Percentiles rank a stretch among this genome's conserved stretches.
These are phyloP conservation scores for Arachnopeziza araneosa DNA, from an alignment of 2,329 filamentous ascomycete genomes.

Conservation along the genomic window DNA sequence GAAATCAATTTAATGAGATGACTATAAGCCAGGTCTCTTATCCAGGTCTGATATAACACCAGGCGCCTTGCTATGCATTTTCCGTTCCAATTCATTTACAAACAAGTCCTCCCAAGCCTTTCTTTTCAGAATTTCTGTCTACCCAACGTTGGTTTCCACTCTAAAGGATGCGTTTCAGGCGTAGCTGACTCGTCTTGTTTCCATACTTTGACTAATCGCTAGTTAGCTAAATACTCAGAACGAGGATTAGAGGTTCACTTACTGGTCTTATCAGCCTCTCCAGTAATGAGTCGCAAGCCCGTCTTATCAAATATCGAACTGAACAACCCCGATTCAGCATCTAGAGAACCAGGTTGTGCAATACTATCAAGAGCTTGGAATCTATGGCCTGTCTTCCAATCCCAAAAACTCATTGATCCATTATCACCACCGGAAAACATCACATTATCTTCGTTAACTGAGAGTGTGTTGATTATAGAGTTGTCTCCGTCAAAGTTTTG, in stretches of 20 bases:
- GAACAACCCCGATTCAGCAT: conserved; percentile 94
- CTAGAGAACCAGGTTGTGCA: conserved; percentile 87
- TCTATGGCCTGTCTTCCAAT: conserved; percentile 93
- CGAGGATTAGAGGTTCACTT: conserved; percentile 27
- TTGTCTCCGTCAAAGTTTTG: conserved; percentile 98
- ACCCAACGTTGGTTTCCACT: conserved; percentile 81
- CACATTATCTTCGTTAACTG: conserved; percentile 92
- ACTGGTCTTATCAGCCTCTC: conserved; percentile 95
- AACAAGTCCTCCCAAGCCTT: not conserved
- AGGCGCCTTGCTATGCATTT: conserved; percentile 23
- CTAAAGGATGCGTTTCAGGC: conserved; percentile 81
- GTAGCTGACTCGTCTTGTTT: conserved; percentile 89
- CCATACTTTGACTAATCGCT: conserved; percentile 76
- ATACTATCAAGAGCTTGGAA: conserved; percentile 89
- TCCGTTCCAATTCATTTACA: not conserved
- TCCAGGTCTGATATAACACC: conserved; percentile 12
- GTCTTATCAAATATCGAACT: conserved; percentile 88
- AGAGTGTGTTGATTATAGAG: conserved; percentile 88
- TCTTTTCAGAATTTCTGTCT: conserved; percentile 63
- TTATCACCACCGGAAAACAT: conserved; percentile 93
- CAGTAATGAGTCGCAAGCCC: conserved; percentile 82
- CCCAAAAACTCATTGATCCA: conserved; percentile 95
- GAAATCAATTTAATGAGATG: not conserved
- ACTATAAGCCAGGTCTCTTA: not conserved
- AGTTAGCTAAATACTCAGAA: conserved; percentile 22